Conservation (phyloP, 495 filamentous ascomycete genomes). For the Penicillium ochrochloron region DNA sequence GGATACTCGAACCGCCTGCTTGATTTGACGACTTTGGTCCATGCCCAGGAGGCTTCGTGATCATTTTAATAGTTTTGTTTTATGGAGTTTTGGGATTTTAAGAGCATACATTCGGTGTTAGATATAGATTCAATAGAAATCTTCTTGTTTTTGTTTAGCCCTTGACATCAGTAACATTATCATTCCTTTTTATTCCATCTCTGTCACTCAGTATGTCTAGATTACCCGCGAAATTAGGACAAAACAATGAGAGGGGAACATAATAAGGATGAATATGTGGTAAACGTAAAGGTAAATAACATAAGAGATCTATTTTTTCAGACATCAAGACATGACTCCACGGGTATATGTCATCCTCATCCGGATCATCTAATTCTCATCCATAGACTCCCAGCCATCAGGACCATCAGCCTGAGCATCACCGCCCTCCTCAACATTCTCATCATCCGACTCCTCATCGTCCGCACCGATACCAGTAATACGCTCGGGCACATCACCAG, state of each 20-base stretch:
- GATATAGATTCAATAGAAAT: constrained; percentile 2
- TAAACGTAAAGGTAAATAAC: constrained; percentile 15
- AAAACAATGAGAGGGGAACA: neutral
- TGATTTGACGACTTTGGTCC: constrained; percentile 36
- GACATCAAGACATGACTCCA: constrained; percentile 29
- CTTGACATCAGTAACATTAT: no score
- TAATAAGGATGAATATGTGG: constrained; percentile 16
- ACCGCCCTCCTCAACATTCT: constrained; percentile 61
- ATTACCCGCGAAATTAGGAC: no score
- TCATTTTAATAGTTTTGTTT: constrained; percentile 5
- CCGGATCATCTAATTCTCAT: constrained; percentile 64
- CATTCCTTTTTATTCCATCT: no score
- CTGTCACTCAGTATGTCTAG: no score
- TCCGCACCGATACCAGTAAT: constrained; percentile 72
- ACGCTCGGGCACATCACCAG: constrained; percentile 74
- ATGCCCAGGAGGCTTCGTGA: constrained; percentile 26
- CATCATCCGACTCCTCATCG: constrained; percentile 68
- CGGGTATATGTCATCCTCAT: constrained; percentile 32
- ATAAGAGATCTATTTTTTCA: constrained; percentile 33
- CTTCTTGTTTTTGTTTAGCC: neutral
- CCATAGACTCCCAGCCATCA: constrained; percentile 88
- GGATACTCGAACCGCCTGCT: constrained; percentile 43
- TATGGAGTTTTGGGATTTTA: constrained; percentile 6
- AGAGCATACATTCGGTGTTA: constrained; percentile 7
- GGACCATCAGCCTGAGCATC: constrained; percentile 45